Evolutionary conservation across 495 filamentous ascomycete species (phyloP), one percentile per base, ranked within the genome.

Genomic region (Aspergillus coremiiformis): DNA sequence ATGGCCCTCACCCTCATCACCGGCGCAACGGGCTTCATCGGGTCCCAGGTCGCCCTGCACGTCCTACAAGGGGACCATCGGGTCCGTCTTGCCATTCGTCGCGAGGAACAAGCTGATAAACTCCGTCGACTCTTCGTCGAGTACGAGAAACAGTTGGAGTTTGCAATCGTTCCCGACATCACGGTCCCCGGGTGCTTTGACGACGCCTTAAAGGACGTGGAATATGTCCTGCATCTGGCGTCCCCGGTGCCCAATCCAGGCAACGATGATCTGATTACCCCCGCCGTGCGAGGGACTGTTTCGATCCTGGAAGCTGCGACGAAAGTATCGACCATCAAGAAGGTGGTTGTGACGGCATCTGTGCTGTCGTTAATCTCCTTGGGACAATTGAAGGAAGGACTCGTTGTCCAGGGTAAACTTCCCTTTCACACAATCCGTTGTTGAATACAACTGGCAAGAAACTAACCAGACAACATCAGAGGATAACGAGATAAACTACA

Each of bases 221-320:
- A 65, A 20, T 71, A 72, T 52, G 64, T 79, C 43, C 67, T 81
- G 44, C 79, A 83, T 56, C 55, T 76, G 33, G 78, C 79, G 1
- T 76, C 75, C 29, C 77, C 79, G 0, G 43, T 71, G 52, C 29
- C 62, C 9, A 29, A 21, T 15, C 17, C 37, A 0, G 47, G 44
- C 39, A 59, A 63, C 4, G 50, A 49, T 2, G 56, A 65, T 39
- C 44, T 70, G 29, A 4, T 74, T 23, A 26, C 51, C 8, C 70
- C 73, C 14, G 70, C 71, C 14, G 53, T 74, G 5, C 55, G 69
- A 9, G 62, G 59, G 0, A 71, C 71, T 8, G 45, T 65, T 10
- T 54, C 55, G 15, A 63, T 77, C 7, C 61, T 78, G 30, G 55
- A 67, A 43, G 57, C 73, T 9, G 72, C 73, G 19, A 10, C 23